Evolutionary conservation across 2,329 filamentous ascomycete species (phyloP).

Genomic region (Ophiosphaerella korrae): DNA sequence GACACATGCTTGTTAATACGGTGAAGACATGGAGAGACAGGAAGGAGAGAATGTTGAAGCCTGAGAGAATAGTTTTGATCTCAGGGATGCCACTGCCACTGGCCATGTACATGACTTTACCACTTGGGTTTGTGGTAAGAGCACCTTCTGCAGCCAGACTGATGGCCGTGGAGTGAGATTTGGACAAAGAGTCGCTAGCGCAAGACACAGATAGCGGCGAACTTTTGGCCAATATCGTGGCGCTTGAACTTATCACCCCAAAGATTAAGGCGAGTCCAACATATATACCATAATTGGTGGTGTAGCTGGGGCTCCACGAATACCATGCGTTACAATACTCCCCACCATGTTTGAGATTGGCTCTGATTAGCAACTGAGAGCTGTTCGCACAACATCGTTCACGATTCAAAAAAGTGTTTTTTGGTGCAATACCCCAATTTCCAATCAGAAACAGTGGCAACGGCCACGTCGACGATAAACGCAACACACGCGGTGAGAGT

Average conservation of each 20-base stretch:
- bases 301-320: slow-evolving; percentile 52
- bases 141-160: slow-evolving; percentile 1
- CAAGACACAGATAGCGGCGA: slow-evolving; percentile 52
- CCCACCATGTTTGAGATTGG: slow-evolving; percentile 25
- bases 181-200: slow-evolving; percentile 29
- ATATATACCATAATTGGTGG: slow-evolving; percentile 54
- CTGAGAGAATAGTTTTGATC: slow-evolving; percentile 65
- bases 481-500: slow-evolving; percentile 61
- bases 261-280: slow-evolving; percentile 56
- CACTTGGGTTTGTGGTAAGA: slow-evolving; percentile 20
- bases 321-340: slow-evolving; percentile 50
- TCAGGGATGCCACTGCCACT: slow-evolving; percentile 65
- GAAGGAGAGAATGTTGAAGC: slow-evolving; percentile 65
- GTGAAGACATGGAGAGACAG: slow-evolving; percentile 61
- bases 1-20: slow-evolving; percentile 63
- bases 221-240: slow-evolving; percentile 57
- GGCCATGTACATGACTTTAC: slow-evolving; percentile 64
- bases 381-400: slow-evolving; percentile 56
- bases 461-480: slow-evolving; percentile 61
- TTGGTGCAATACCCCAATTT: slow-evolving; percentile 61
- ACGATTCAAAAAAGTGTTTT: slow-evolving; percentile 54
- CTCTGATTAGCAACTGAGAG: neutral
- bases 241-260: slow-evolving; percentile 55
- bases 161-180: slow-evolving; percentile 3
- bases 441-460: slow-evolving; percentile 61